These are phyloP conservation scores for Aegilops umbellulata DNA, from an alignment of 176 grass and related monocot species.

Conservation along the genomic window DNA sequence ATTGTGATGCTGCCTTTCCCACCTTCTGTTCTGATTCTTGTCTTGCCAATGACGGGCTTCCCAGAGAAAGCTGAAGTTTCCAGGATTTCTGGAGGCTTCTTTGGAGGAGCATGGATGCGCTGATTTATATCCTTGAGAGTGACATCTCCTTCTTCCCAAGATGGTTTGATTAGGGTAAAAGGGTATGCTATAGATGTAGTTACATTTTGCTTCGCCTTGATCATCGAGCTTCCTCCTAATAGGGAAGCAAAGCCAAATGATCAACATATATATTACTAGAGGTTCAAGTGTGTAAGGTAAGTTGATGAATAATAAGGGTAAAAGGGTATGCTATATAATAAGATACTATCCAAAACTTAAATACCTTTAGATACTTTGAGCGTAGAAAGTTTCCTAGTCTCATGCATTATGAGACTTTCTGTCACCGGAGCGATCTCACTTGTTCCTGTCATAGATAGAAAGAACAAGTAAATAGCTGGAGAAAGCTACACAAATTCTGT, in stretches of 20 bases:
- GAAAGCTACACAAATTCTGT: not conserved
- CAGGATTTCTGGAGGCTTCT: constrained; percentile 38
- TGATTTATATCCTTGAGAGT: constrained; percentile 88
- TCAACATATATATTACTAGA: constrained; percentile 12
- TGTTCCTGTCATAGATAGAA: constrained; percentile 54
- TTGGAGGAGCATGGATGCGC: constrained; percentile 60
- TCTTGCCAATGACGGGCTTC: constrained; percentile 87
- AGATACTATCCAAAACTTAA: constrained; percentile 11
- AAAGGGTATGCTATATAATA: too few relatives aligned
- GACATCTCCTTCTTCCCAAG: constrained; percentile 64
- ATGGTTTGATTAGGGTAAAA: constrained; percentile 90
- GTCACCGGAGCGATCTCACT: constrained; percentile 40
- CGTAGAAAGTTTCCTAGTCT: constrained; percentile 55
- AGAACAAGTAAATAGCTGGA: constrained; percentile 20
- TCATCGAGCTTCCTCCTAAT: constrained; percentile 54
- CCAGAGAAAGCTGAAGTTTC: constrained; percentile 83
- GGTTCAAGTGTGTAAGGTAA: constrained; percentile 10
- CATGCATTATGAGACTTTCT: constrained; percentile 43
- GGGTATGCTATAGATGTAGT: constrained; percentile 71
- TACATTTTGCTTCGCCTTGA: constrained; percentile 56
- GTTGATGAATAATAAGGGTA: constrained; percentile 17
- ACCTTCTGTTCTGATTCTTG: constrained; percentile 81
- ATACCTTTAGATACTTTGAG: constrained; percentile 92
- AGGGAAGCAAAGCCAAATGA: constrained; percentile 28
- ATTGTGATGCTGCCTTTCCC: constrained; percentile 97